These are phyloP conservation scores for Fraxinus velutina DNA, from an alignment of 305 asterid species.

Conservation along the genomic window DNA sequence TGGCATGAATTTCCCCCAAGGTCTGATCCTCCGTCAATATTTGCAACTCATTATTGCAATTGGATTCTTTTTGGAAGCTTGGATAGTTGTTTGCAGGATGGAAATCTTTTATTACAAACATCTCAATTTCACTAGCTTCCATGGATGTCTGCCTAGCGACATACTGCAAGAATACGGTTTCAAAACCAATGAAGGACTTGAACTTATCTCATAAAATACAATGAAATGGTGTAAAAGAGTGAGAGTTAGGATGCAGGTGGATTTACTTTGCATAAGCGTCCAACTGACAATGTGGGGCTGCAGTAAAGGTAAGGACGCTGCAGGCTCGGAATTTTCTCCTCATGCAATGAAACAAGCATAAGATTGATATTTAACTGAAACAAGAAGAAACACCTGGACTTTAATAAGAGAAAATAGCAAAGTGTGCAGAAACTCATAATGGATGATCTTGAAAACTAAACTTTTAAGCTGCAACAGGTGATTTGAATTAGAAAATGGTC, in stretches of 20 bases:
- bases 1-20: conserved; percentile 65
- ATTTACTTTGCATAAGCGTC: conserved; percentile 58
- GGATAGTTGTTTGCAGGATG: conserved; percentile 31
- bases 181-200: conserved; percentile 20
- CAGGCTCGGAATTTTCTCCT: conserved; percentile 74
- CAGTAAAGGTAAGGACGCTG: conserved; percentile 81
- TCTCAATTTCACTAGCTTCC: conserved; percentile 66
- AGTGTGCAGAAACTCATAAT: conserved; percentile 15
- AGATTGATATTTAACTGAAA: conserved; percentile 60
- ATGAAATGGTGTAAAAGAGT: conserved; percentile 15
- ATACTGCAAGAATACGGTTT: conserved; percentile 52
- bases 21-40: conserved; percentile 61
- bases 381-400: neutral
- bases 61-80: conserved; percentile 29
- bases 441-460: conserved; percentile 17
- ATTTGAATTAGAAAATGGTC: conserved; percentile 13
- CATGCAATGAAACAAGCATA: conserved; percentile 62
- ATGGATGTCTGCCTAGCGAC: conserved; percentile 75
- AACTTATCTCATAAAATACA: conserved; percentile 1
- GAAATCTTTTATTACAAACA: conserved; percentile 50
- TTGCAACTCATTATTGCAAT: conserved; percentile 39
- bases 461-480: conserved; percentile 18
- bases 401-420: conserved; percentile 4
- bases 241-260: conserved; percentile 21
- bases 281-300: conserved; percentile 53